Evolutionary conservation across 2,329 filamentous ascomycete genomes (phyloP), one percentile per base, ranked within the genome.

Genomic region (Phialophora verrucosa): DNA sequence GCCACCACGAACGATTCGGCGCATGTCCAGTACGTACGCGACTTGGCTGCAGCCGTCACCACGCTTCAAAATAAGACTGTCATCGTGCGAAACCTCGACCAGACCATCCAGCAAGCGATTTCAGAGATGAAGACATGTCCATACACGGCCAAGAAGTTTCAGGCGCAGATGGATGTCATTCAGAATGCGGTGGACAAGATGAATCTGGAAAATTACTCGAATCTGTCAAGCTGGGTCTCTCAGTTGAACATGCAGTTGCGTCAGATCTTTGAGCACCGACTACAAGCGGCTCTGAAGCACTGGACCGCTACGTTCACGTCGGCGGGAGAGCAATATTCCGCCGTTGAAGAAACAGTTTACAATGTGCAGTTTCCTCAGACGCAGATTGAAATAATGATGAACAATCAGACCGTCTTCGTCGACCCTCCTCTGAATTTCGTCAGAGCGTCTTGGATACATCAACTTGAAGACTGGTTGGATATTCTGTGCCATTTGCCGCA

Each of bases 341-440:
- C 62, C 42, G 31, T 65, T 54, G 69, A 71, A 44, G 69, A 70
- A 32, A 44, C 64, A 17, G 47, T 66, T 6, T 78, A 79, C 68
- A 74, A 72, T 23, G 78, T 82, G 35, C 74, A 79, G 54, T 82
- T 83, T 68, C 76, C 79, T 5, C 75, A 75, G 35, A 85, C 96
- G 27, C 85, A 95, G 17, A 92, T 97, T 72, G 95, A 99, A 76
- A 90, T 99, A 62, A 95, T 92, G 5, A 99, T 99, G 92, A 91
- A 92, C 35, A 98, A 98, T 74, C 95, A 99, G 78, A 91, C 97
- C 71, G 97, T 99, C 72, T 97, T 96, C 75, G 86, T 99, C 29
- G 95, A 97, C 61, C 96, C 95, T 3, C 95, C 95, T 4, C 83
- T 98, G 59, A 93, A 97, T 76, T 95, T 90, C 76, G 93, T 95